phyloP scores from a whole-genome alignment of 225 moss, liverwort and hornwort genomes.

The Pseudoscleropodium purum region DNA sequence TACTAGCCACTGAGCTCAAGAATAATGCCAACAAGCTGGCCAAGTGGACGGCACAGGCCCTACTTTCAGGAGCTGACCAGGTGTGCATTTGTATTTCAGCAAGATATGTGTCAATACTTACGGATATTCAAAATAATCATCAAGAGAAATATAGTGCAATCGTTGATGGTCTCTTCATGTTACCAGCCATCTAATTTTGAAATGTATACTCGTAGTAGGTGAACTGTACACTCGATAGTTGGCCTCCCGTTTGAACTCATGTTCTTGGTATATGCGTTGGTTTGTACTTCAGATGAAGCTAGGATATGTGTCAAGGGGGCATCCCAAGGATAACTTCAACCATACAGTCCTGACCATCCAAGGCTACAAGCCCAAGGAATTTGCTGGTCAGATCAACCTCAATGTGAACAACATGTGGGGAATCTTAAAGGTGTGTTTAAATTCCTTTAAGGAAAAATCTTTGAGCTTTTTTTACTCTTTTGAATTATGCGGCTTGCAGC shows the following conservation, averaged over 20 bases:
- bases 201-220: background rate
- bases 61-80: constrained; percentile 97
- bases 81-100: constrained; percentile 16
- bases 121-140: background rate
- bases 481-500: background rate
- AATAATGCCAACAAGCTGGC: constrained; percentile 99
- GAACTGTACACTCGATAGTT: background rate
- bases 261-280: background rate
- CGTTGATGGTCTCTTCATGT: background rate
- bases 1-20: constrained; percentile 90
- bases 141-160: background rate
- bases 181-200: background rate
- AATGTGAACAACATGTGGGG: constrained; percentile 99
- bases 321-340: constrained; percentile 95
- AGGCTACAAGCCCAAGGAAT: constrained; percentile 98
- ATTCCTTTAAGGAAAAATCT: background rate
- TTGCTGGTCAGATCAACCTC: constrained; percentile 93
- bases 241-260: background rate
- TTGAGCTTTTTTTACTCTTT: background rate
- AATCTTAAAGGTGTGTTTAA: constrained; percentile 65
- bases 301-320: constrained; percentile 92
- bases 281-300: constrained; percentile 73
- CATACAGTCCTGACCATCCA: constrained; percentile 81
- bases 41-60: constrained; percentile 98
- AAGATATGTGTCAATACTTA: background rate